These are phyloP conservation scores for Aschersonia sp. DNA, from an alignment of 2,329 filamentous ascomycete genomes.

Conservation along the genomic window DNA sequence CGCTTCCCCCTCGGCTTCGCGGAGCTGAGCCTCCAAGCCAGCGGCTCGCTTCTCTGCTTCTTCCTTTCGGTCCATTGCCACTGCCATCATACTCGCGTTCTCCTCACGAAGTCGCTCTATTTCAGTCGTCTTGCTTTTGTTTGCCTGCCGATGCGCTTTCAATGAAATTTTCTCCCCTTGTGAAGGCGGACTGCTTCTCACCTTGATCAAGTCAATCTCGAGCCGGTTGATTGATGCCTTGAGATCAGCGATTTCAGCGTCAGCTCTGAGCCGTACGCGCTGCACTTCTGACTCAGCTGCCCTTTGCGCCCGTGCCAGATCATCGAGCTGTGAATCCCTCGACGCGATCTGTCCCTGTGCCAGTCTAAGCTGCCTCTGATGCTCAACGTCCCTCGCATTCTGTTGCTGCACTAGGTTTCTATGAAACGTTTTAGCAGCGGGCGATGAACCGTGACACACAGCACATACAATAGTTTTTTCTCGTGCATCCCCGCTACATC, in stretches of 20 bases:
- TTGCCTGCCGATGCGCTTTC: constrained; percentile 26
- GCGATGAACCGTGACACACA: background rate
- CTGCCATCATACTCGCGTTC: constrained; percentile 17
- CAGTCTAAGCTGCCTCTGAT: constrained; percentile 9
- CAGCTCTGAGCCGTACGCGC: constrained; percentile 30
- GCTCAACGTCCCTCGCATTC: constrained; percentile 8
- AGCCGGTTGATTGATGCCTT: constrained; percentile 45
- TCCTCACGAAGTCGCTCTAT: constrained; percentile 36
- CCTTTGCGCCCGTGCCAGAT: constrained; percentile 31
- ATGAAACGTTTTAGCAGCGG: background rate
- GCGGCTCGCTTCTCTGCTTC: constrained; percentile 10
- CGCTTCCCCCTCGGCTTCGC: constrained; percentile 7
- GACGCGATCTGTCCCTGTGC: constrained; percentile 7
- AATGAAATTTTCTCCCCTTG: background rate
- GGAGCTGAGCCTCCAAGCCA: constrained; percentile 14
- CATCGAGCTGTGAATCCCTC: constrained; percentile 14
- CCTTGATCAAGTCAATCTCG: constrained; percentile 48
- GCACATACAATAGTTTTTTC: constrained; percentile 37
- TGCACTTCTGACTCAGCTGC: constrained; percentile 33
- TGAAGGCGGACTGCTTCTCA: constrained; percentile 10
- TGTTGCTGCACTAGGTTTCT: constrained; percentile 11
- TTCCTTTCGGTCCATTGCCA: constrained; percentile 18
- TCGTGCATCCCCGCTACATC: constrained; percentile 12
- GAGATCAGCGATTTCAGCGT: constrained; percentile 50
- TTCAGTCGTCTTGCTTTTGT: constrained; percentile 45